Evolutionary conservation across 1,139 yeast genomes (phyloP).

Genomic region (Saccharomyces pastorianus): DNA sequence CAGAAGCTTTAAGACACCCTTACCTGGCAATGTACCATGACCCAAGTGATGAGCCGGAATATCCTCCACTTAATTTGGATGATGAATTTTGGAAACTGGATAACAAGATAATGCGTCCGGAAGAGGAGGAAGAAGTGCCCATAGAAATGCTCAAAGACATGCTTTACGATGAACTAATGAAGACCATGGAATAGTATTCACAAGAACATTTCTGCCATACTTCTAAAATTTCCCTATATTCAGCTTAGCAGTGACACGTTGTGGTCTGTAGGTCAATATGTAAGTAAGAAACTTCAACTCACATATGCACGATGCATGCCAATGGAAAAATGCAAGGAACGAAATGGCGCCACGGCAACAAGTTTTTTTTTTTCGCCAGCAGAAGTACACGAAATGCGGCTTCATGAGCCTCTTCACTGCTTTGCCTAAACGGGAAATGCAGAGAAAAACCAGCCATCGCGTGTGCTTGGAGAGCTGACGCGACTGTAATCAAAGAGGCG

Average conservation of each 20-base stretch:
- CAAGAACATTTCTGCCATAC: not conserved
- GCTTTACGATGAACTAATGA: slow-evolving; percentile 50
- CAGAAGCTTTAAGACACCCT: slow-evolving; percentile 59
- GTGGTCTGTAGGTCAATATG: not conserved
- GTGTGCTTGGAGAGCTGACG: not conserved
- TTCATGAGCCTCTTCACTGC: not conserved
- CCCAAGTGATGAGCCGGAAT: slow-evolving; percentile 63
- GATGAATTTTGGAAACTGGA: slow-evolving; percentile 56
- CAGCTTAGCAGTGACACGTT: not conserved
- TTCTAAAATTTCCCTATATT: not conserved
- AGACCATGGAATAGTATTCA: slow-evolving; percentile 20
- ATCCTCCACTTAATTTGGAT: slow-evolving; percentile 39
- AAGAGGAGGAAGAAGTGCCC: slow-evolving; percentile 26
- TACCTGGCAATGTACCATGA: slow-evolving; percentile 60
- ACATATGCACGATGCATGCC: not conserved
- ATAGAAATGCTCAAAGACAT: slow-evolving; percentile 38
- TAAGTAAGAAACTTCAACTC: not conserved
- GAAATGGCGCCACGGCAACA: not conserved
- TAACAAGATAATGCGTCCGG: slow-evolving; percentile 39
- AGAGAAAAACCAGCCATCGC: not conserved
- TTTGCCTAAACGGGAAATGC: not conserved
- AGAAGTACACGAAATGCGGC: not conserved
- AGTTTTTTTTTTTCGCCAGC: not conserved
- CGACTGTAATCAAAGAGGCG: not conserved
- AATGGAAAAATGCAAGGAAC: not conserved